Conservation (phyloP, 257 asterid genomes). For the Nicotiana sylvestris region DNA sequence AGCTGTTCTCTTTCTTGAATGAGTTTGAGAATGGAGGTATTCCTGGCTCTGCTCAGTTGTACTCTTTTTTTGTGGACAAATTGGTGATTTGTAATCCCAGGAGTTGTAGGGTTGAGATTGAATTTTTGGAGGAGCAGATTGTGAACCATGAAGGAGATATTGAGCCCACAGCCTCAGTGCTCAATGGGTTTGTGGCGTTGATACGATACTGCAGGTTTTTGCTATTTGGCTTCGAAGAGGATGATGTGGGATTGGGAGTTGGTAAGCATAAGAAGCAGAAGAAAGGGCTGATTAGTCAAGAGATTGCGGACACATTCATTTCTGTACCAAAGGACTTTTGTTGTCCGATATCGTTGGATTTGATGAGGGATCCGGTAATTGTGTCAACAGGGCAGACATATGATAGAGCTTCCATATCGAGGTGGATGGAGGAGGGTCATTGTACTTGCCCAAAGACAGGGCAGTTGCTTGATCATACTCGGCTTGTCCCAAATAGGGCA, state of each 20-base stretch:
- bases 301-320: slow-evolving; percentile 66
- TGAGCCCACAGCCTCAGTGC: slow-evolving; percentile 62
- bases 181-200: slow-evolving; percentile 72
- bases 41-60: slow-evolving; percentile 45
- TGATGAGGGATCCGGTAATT: slow-evolving; percentile 87
- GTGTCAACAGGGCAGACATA: slow-evolving; percentile 91
- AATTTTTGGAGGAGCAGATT: slow-evolving; percentile 87
- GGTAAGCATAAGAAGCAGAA: slow-evolving; percentile 41
- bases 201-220: slow-evolving; percentile 68
- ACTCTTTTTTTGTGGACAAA: slow-evolving; percentile 47
- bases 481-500: slow-evolving; percentile 65
- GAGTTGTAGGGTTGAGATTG: slow-evolving; percentile 70
- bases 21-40: slow-evolving; percentile 63
- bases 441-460: slow-evolving; percentile 85
- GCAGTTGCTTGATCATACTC: slow-evolving; percentile 61
- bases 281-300: slow-evolving; percentile 49
- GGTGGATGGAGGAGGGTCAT: slow-evolving; percentile 95
- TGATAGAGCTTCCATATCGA: slow-evolving; percentile 62
- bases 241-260: slow-evolving; percentile 51
- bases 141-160: slow-evolving; percentile 73
- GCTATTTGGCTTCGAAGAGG: slow-evolving; percentile 78
- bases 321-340: slow-evolving; percentile 76
- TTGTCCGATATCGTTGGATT: slow-evolving; percentile 77
- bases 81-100: slow-evolving; percentile 47
- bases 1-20: slow-evolving; percentile 58